Base-by-base conservation (phyloP, 1,139 yeast genomes). In the Blastobotrys elegans region DNA sequence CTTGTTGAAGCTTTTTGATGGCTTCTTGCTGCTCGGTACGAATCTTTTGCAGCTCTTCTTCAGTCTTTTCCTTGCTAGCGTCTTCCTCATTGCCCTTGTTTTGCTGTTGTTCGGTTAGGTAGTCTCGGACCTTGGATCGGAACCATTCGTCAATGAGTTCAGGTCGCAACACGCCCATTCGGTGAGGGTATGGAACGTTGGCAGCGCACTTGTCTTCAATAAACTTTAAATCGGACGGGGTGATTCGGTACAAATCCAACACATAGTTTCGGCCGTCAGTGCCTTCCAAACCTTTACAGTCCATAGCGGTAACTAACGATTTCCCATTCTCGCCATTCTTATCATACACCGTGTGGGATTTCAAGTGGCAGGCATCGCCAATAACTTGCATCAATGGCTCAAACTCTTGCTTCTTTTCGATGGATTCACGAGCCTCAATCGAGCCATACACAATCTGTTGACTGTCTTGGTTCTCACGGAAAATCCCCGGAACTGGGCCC, bases 401-500 rank as follows among this genome's bases (percentile, higher is more conserved):
- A 54, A 82, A 82, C 41, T 76, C 72, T 26, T 71, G 72, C 53
- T 73, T 74, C 20, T 75, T 65, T 40, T 77, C 74, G 26, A 72
- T 66, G 17, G 66, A 62, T 26, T 74, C 70, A 32, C 73, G 76
- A 54, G 81, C 88, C 54, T 86, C 88, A 39, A 81, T 70, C 40
- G 73, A 75, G 44, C 98, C 98, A 61, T 90, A 88, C 21, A 75
- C 74, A 47, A 87, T 84, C 60, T 77, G 78, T 47, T 74, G 78
- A 7, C 59, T 69, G 39, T 66, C 66, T 48, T 69, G 66, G 43
- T 48, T 54, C 48, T 76, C 76, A 49, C 77, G 74, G 68, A 90
- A 84, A 52, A 90, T 79, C 52, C 98, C 98, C n/a, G 98, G 98
- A 43, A 92, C 95, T 21, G 97, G 96, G 14, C 96, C 87, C 71